Evolutionary conservation across 768 basidiomycete species (phyloP).

Genomic region (Hygrophorus pudorinus): DNA sequence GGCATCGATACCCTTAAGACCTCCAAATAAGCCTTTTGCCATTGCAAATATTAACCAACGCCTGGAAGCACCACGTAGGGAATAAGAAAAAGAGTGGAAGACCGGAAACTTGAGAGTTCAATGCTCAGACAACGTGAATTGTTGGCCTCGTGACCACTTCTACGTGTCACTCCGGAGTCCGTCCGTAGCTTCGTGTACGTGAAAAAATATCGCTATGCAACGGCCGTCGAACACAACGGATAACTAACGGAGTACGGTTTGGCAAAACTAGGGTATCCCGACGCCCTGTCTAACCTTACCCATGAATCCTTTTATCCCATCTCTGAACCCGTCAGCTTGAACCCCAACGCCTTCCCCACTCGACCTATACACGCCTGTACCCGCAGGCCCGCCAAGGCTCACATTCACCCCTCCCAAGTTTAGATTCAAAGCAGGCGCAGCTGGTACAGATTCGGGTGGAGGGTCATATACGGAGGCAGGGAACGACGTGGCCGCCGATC

Average conservation of each 20-base stretch:
- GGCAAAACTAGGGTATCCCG: too few relatives aligned
- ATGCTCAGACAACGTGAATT: background rate
- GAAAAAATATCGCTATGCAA: constrained; percentile 11
- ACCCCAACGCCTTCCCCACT: constrained; percentile 63
- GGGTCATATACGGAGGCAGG: constrained; percentile 61
- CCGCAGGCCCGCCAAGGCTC: constrained; percentile 80
- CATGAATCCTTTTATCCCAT: constrained; percentile 79
- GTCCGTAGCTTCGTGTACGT: background rate
- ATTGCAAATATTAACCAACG: constrained; percentile 40
- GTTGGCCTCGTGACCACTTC: constrained; percentile 6
- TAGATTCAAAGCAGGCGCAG: constrained; percentile 75
- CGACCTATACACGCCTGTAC: constrained; percentile 78
- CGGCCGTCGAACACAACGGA: constrained; percentile 33
- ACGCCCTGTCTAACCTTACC: constrained; percentile 87
- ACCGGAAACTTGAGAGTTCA: constrained; percentile 15
- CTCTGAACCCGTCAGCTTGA: constrained; percentile 81
- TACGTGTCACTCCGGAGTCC: constrained; percentile 30
- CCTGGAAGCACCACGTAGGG: constrained; percentile 6
- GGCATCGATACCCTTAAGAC: constrained; percentile 90
- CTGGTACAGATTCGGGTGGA: constrained; percentile 63
- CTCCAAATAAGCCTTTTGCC: constrained; percentile 70
- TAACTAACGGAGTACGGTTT: too few relatives aligned
- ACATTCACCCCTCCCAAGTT: constrained; percentile 91
- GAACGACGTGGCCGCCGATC: constrained; percentile 55
- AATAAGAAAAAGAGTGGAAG: constrained; percentile 11